Base-by-base conservation (phyloP, 1,284 basidiomycete species). In the Neolentinus lepideus region DNA sequence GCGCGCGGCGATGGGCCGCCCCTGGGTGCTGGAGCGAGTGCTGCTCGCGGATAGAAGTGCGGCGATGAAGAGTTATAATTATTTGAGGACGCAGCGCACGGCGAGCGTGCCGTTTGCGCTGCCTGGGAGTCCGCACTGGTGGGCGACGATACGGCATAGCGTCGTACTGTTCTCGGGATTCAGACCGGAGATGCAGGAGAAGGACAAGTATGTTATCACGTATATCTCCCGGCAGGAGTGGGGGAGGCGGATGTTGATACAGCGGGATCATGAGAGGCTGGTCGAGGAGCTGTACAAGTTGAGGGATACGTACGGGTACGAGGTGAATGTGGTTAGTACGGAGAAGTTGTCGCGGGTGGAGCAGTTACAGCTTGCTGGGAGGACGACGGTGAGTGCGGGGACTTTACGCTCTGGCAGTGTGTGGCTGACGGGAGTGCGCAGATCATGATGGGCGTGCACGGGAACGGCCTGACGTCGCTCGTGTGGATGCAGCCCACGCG, bases 391-490 rank as follows among this genome's bases (percentile, higher is more conserved):
- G 65, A 64, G 84, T 73, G 1, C 10, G n/a, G n/a, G 27, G 10
- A 25, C 56, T 51, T 25, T 52, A 12, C 6, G 36, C 43, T 29
- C 25, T 33, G 27, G 26, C 46, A 48, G 31, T 48, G 25, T 25
- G 48, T 14, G 3, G 50, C 47, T 54, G 45, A 52, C 35, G 43
- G 52, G 2, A 2, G 10, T 56, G 1, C 21, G 29, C 38, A 92
- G 88, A 87, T 93, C 62, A 79, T 93, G 81, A 85, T 92, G 79
- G 90, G 91, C 56, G 85, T 94, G 16, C 92, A 94, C 64, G 92
- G 92, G 9, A 92, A 93, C 66, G 92, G 90, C 46, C 69, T 94
- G 35, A 92, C 92, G 0, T 80, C 88, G 11, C 73, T 92, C 1
- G 66, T 94, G 3, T 94, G 90, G 91, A 92, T 94, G 90, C 83